Evolutionary conservation across 352 stramenopile genomes (phyloP).

Genomic region (Phytophthora chlamydospora): DNA sequence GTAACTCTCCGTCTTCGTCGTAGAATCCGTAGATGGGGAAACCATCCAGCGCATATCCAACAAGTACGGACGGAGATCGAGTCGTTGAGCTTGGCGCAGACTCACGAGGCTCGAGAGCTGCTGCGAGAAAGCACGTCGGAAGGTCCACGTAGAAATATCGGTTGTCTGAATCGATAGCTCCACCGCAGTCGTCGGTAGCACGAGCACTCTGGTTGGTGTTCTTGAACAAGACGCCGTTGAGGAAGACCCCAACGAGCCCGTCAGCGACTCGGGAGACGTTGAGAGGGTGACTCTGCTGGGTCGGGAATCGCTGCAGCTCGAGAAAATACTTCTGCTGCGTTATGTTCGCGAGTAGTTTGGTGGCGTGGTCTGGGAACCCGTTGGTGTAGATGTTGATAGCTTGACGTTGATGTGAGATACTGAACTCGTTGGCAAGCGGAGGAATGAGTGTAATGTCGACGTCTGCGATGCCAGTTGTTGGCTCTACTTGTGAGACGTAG

Average conservation of each 20-base stretch:
- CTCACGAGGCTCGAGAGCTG: slow-evolving; percentile 13
- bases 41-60: slow-evolving; percentile 72
- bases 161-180: slow-evolving; percentile 43
- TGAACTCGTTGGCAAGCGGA: slow-evolving; percentile 46
- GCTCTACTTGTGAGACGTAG: slow-evolving; percentile 64
- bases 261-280: slow-evolving; percentile 17
- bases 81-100: background rate
- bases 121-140: slow-evolving; percentile 49
- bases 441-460: slow-evolving; percentile 1
- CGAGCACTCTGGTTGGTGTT: slow-evolving; percentile 14
- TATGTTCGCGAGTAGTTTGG: slow-evolving; percentile 10
- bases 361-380: slow-evolving; percentile 55
- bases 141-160: slow-evolving; percentile 60
- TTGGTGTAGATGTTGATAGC: slow-evolving; percentile 68
- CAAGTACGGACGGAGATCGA: slow-evolving; percentile 31
- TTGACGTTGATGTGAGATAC: slow-evolving; percentile 43
- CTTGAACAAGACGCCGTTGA: slow-evolving; percentile 71
- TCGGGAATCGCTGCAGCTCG: slow-evolving; percentile 60
- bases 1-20: slow-evolving; percentile 50
- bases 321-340: slow-evolving; percentile 63
- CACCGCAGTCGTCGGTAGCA: slow-evolving; percentile 53
- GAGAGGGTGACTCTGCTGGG: slow-evolving; percentile 35
- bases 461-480: slow-evolving; percentile 29
- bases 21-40: slow-evolving; percentile 63
- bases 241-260: slow-evolving; percentile 54